These are phyloP conservation scores for Cardiospermum halicacabum DNA, from an alignment of 345 rosid genomes.

Conservation along the genomic window DNA sequence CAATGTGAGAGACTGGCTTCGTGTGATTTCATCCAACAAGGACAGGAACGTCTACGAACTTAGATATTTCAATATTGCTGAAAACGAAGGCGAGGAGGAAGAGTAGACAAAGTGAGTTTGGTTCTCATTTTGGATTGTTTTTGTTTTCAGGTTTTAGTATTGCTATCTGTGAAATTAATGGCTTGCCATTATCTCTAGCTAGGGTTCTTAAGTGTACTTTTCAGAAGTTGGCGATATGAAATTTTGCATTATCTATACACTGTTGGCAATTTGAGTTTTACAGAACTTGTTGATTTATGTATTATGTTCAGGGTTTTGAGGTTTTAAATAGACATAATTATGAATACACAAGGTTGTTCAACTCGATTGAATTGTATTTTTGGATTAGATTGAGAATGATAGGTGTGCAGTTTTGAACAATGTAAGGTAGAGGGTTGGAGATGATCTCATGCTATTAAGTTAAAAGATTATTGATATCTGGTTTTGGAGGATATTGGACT, in stretches of 20 bases:
- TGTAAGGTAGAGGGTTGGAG: too few relatives aligned
- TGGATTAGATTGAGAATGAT: too few relatives aligned
- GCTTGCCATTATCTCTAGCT: not conserved
- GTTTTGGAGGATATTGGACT: too few relatives aligned
- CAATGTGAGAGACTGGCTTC: conserved; percentile 93
- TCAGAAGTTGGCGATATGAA: conserved; percentile 4
- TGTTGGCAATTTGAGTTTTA: not conserved
- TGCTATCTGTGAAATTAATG: not conserved
- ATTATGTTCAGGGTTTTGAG: too few relatives aligned
- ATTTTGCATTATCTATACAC: not conserved
- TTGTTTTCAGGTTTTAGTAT: not conserved
- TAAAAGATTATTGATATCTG: too few relatives aligned
- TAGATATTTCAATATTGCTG: conserved; percentile 95
- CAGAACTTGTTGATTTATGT: not conserved
- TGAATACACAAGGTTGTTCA: too few relatives aligned
- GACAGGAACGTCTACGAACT: conserved; percentile 79
- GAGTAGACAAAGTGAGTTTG: conserved; percentile 33
- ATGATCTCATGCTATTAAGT: too few relatives aligned
- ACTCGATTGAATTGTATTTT: too few relatives aligned
- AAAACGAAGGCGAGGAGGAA: conserved; percentile 90
- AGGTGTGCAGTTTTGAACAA: too few relatives aligned
- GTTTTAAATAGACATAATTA: too few relatives aligned
- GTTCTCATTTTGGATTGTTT: not conserved
- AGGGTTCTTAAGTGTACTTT: not conserved
- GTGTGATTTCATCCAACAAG: conserved; percentile 83